A percentile compares a stretch with the other conserved stretches of the same genome.
Evolutionary conservation across 78 protist genomes (phyloP).

Genomic region (Dictyostelium citrinum): DNA sequence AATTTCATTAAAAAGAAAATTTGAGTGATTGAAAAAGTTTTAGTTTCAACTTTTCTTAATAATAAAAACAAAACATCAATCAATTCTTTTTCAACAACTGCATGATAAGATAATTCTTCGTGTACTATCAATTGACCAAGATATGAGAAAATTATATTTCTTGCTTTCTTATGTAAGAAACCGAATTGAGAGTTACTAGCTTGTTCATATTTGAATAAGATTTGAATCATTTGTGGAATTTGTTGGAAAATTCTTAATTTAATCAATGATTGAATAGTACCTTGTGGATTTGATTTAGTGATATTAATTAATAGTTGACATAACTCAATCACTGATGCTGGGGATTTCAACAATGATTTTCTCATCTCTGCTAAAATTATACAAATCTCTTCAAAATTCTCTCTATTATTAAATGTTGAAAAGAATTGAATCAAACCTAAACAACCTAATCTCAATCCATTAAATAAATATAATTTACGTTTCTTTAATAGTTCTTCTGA

Average conservation of each 20-base stretch:
- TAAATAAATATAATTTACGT: constrained; percentile 4
- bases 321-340: constrained; percentile 29
- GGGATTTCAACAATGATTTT: background rate
- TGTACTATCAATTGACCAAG: constrained; percentile 43
- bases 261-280: background rate
- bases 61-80: constrained; percentile 26
- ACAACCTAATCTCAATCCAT: constrained; percentile 3
- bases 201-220: background rate
- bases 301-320: constrained; percentile 45
- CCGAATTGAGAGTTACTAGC: background rate
- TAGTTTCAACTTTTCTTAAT: constrained; percentile 13
- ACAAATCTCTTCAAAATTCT: constrained; percentile 42
- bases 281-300: constrained; percentile 39
- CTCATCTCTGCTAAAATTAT: constrained; percentile 9
- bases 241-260: constrained; percentile 18
- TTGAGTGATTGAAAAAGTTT: constrained; percentile 36
- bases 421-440: background rate
- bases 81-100: constrained; percentile 8
- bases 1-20: constrained; percentile 51
- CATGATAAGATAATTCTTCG: constrained; percentile 46
- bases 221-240: constrained; percentile 11
- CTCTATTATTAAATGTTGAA: constrained; percentile 27
- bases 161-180: constrained; percentile 12
- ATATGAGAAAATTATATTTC: constrained; percentile 39
- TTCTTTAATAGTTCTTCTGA: background rate